Evolutionary conservation across 2,329 filamentous ascomycete genomes (phyloP).

Genomic region (Sarocladium strictum): DNA sequence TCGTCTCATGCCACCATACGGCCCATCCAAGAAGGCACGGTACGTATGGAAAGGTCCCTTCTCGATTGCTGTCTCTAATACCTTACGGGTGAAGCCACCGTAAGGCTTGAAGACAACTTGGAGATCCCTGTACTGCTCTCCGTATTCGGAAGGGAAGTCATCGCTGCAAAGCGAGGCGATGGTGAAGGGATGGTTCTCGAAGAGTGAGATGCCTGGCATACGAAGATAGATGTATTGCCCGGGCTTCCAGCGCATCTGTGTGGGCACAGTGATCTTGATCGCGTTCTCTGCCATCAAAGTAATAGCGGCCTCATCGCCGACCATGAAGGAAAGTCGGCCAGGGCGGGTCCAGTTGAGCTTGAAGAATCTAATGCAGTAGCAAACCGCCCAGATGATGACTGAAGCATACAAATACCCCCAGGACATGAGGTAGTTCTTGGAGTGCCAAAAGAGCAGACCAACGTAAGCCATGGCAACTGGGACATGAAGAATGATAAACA

Average conservation of each 20-base stretch:
- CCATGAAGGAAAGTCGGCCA: slow-evolving; percentile 64
- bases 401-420: slow-evolving; percentile 87
- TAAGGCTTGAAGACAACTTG: slow-evolving; percentile 89
- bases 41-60: slow-evolving; percentile 91
- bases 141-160: slow-evolving; percentile 88
- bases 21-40: slow-evolving; percentile 85
- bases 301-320: slow-evolving; percentile 86
- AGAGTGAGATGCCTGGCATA: slow-evolving; percentile 84
- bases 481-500: slow-evolving; percentile 77
- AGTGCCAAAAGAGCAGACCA: slow-evolving; percentile 90
- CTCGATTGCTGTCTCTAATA: slow-evolving; percentile 74
- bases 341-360: slow-evolving; percentile 89
- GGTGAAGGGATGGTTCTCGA: slow-evolving; percentile 95
- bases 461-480: slow-evolving; percentile 77
- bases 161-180: slow-evolving; percentile 89
- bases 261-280: slow-evolving; percentile 93
- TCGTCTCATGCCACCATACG: slow-evolving; percentile 89
- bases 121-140: slow-evolving; percentile 81
- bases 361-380: slow-evolving; percentile 68
- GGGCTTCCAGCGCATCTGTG: slow-evolving; percentile 85
- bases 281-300: slow-evolving; percentile 87
- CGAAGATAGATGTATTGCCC: slow-evolving; percentile 93
- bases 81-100: slow-evolving; percentile 79
- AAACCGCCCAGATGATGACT: slow-evolving; percentile 69
- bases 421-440: slow-evolving; percentile 82